Percentiles rank a stretch among this genome's conserved stretches.
Evolutionary conservation across 2,329 filamentous ascomycete genomes (phyloP).

Genomic region (Colletotrichum simmondsii): DNA sequence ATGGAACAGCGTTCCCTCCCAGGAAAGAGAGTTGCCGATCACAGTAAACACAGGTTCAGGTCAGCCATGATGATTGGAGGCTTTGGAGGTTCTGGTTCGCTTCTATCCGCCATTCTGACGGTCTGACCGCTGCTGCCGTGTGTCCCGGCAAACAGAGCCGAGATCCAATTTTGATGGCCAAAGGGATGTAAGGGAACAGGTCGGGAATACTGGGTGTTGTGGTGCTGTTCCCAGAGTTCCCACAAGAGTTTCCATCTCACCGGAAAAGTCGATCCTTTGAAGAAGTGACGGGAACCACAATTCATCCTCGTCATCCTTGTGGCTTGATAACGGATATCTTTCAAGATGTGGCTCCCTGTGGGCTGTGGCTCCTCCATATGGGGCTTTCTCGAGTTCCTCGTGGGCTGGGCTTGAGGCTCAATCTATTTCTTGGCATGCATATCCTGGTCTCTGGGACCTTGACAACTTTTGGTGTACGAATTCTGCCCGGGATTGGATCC

Average conservation of each 20-base stretch:
- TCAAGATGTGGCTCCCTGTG: not conserved
- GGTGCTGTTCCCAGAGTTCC: not conserved
- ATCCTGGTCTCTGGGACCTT: slow-evolving; percentile 3
- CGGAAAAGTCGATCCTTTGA: slow-evolving; percentile 16
- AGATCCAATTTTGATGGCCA: slow-evolving; percentile 6
- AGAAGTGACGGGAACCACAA: slow-evolving; percentile 1
- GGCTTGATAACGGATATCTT: not conserved
- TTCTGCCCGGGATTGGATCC: not conserved
- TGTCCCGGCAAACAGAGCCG: not conserved
- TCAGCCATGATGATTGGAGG: slow-evolving; percentile 6
- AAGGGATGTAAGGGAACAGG: slow-evolving; percentile 5
- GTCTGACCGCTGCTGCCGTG: not conserved
- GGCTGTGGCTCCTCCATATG: not conserved
- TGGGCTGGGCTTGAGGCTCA: slow-evolving; percentile 27
- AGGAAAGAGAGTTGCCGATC: slow-evolving; percentile 2
- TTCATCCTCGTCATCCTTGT: not conserved
- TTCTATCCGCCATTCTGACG: slow-evolving; percentile 2
- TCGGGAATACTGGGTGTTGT: slow-evolving; percentile 14
- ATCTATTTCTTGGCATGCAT: slow-evolving; percentile 21
- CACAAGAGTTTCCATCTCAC: slow-evolving; percentile 11
- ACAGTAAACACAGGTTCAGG: not conserved
- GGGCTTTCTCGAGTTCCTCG: not conserved
- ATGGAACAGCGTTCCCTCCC: not conserved
- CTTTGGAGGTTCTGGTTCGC: not conserved
- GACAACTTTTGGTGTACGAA: not conserved